These are phyloP conservation scores for Calycina marina DNA, from an alignment of 2,329 filamentous ascomycete species.

Conservation along the genomic window DNA sequence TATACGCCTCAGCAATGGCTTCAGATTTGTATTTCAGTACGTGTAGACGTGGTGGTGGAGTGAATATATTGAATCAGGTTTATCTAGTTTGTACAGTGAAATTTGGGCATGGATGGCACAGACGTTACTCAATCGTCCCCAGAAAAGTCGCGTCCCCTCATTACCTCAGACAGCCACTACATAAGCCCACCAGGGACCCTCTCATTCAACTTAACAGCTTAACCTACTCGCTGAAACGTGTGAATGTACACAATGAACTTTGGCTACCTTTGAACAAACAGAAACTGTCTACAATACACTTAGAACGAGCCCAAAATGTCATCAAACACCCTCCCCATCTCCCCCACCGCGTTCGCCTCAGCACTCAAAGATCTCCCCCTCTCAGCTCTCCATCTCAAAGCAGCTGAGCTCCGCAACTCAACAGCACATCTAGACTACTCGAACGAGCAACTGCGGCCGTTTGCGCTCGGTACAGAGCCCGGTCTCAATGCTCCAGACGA, in stretches of 20 bases:
- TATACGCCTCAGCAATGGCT: no score
- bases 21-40: no score
- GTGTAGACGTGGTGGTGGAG: no score
- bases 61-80: no score
- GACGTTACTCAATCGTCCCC: neutral
- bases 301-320: slow-evolving; percentile 48
- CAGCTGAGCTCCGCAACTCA: slow-evolving; percentile 60
- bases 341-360: slow-evolving; percentile 45
- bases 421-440: slow-evolving; percentile 61
- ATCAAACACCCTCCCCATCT: slow-evolving; percentile 45
- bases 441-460: slow-evolving; percentile 58
- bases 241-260: no score
- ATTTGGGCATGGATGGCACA: neutral
- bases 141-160: slow-evolving; percentile 4
- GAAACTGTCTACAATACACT: no score
- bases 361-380: slow-evolving; percentile 54
- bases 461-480: slow-evolving; percentile 31
- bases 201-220: slow-evolving; percentile 47
- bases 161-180: neutral
- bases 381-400: slow-evolving; percentile 52
- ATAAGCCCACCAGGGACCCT: slow-evolving; percentile 47
- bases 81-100: no score
- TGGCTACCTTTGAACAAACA: neutral
- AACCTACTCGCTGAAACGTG: no score
- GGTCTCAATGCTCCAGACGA: slow-evolving; percentile 36